These are phyloP conservation scores for Osmanthus fragrans DNA, from an alignment of 257 asterid genomes.

Conservation along the genomic window DNA sequence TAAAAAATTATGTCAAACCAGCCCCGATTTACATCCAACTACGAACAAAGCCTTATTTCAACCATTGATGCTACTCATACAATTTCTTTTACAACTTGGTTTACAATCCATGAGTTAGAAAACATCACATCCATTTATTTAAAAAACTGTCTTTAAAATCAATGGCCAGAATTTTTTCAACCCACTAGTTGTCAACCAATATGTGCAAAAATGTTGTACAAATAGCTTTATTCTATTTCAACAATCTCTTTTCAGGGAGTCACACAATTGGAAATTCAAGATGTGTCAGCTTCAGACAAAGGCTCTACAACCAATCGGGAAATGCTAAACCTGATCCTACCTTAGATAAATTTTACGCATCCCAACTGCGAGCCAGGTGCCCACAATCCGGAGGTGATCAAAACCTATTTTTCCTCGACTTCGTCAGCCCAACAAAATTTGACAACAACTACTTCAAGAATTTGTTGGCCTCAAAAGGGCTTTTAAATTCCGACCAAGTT, in stretches of 20 bases:
- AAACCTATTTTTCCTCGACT: conserved; percentile 67
- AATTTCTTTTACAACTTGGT: no score
- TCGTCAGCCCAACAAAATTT: conserved; percentile 55
- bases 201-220: no score
- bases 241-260: conserved; percentile 54
- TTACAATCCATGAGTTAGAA: no score
- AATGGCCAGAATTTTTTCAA: no score
- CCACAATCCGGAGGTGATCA: conserved; percentile 89
- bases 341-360: conserved; percentile 57
- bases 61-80: no score
- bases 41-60: background rate
- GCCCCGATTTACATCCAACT: no score
- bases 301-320: conserved; percentile 84
- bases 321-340: conserved; percentile 56
- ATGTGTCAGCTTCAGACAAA: conserved; percentile 79
- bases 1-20: no score
- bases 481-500: conserved; percentile 72
- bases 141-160: no score
- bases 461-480: conserved; percentile 68
- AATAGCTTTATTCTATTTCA: no score
- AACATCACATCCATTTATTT: no score
- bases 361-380: conserved; percentile 58
- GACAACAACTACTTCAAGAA: conserved; percentile 81
- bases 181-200: no score
- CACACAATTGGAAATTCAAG: conserved; percentile 88